These are phyloP conservation scores for Trichoderma reesei DNA, from an alignment of 495 filamentous ascomycete genomes.

Conservation along the genomic window DNA sequence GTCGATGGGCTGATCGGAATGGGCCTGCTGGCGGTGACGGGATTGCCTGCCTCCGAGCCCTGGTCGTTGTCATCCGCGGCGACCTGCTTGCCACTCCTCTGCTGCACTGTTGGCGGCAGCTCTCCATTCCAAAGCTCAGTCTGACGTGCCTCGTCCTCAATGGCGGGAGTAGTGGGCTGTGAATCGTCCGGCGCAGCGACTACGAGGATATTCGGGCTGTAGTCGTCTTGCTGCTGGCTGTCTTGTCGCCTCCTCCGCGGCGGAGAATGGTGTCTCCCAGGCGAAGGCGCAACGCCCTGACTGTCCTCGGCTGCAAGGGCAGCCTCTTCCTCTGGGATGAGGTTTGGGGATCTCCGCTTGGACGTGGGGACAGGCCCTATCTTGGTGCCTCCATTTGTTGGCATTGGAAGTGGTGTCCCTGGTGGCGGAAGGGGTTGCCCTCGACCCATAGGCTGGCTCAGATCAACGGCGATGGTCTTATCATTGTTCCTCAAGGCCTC, in stretches of 20 bases:
- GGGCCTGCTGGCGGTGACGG: not conserved
- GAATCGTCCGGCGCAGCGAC: constrained; percentile 49
- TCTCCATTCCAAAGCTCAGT: constrained; percentile 28
- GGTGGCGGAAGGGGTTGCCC: constrained; percentile 69
- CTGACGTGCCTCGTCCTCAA: constrained; percentile 14
- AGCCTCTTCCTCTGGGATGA: constrained; percentile 23
- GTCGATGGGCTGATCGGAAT: not conserved
- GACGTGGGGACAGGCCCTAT: constrained; percentile 45
- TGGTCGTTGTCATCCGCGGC: no score
- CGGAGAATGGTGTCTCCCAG: constrained; percentile 34
- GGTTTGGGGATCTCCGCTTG: constrained; percentile 20
- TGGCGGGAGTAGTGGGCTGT: constrained; percentile 45
- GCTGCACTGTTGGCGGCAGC: constrained; percentile 21
- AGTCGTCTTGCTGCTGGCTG: constrained; percentile 23
- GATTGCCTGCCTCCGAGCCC: not conserved
- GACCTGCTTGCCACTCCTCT: not conserved
- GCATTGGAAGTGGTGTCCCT: constrained; percentile 48
- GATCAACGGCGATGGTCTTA: constrained; percentile 29
- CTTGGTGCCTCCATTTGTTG: constrained; percentile 44
- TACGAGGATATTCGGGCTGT: constrained; percentile 43
- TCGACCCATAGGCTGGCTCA: constrained; percentile 61
- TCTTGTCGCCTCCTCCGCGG: constrained; percentile 20
- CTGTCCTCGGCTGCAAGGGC: constrained; percentile 17
- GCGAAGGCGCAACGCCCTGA: constrained; percentile 19
- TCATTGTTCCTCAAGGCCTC: constrained; percentile 27